Conservation (phyloP, 805 yeast species). For the Metschnikowia kunwiensis region DNA sequence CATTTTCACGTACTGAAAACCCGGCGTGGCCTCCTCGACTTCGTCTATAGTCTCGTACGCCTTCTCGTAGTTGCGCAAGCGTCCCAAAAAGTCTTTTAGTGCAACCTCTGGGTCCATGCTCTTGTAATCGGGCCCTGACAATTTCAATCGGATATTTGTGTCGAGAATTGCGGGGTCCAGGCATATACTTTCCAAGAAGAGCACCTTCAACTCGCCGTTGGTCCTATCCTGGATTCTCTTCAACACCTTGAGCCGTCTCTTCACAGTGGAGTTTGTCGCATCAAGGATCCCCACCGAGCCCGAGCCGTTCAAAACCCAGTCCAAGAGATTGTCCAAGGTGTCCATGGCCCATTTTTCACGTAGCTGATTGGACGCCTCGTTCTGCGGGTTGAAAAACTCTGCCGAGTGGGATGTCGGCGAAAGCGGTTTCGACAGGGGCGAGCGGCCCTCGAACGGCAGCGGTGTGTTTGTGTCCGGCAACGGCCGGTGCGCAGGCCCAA, state of each 20-base stretch:
- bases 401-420: slow-evolving; percentile 58
- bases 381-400: slow-evolving; percentile 80
- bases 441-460: slow-evolving; percentile 20
- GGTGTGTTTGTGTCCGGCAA: slow-evolving; percentile 43
- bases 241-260: slow-evolving; percentile 58
- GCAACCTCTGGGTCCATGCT: slow-evolving; percentile 82
- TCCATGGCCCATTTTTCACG: slow-evolving; percentile 97
- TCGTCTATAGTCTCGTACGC: slow-evolving; percentile 92
- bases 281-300: slow-evolving; percentile 93
- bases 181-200: slow-evolving; percentile 85
- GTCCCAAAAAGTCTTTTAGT: slow-evolving; percentile 69
- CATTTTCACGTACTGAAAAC: slow-evolving; percentile 88
- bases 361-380: slow-evolving; percentile 56
- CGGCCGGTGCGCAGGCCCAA: slow-evolving; percentile 72
- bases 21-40: slow-evolving; percentile 59
- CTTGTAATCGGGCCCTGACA: slow-evolving; percentile 90
- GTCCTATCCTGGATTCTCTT: slow-evolving; percentile 54
- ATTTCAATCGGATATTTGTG: slow-evolving; percentile 76
- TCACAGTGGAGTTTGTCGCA: slow-evolving; percentile 74
- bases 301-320: slow-evolving; percentile 72
- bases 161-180: slow-evolving; percentile 76
- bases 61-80: slow-evolving; percentile 78
- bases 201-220: slow-evolving; percentile 65
- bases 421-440: slow-evolving; percentile 19
- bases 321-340: slow-evolving; percentile 78